Percentiles rank a stretch among this genome's conserved stretches.
These are phyloP conservation scores for Apophysomyces variabilis DNA, from an alignment of 371 early-diverging fungal species.

Conservation along the genomic window DNA sequence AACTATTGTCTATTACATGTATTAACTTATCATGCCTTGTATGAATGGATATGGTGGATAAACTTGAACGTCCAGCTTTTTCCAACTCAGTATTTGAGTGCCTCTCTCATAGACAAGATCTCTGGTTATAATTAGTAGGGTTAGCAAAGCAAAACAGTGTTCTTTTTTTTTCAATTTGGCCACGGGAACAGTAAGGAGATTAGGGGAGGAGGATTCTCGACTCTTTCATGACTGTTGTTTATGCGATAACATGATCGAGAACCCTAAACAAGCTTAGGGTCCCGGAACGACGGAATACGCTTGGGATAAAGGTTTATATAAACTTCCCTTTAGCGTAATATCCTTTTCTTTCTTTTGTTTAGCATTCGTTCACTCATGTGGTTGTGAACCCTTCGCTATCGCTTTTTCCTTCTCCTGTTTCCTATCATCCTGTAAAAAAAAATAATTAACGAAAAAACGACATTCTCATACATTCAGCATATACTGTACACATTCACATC, in stretches of 20 bases:
- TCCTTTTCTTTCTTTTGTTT: not conserved
- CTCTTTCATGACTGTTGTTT: conserved; percentile 9
- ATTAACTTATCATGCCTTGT: not conserved
- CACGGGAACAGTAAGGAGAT: conserved; percentile 30
- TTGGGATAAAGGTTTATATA: conserved; percentile 4
- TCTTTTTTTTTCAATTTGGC: not conserved
- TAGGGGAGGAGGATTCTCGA: conserved; percentile 20
- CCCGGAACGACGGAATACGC: conserved; percentile 11
- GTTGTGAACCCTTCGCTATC: conserved; percentile 5
- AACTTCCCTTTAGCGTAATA: not conserved
- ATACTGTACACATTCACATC: too few relatives aligned
- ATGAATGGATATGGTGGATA: not conserved
- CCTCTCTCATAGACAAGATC: not conserved
- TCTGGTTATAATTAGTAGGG: conserved; percentile 2
- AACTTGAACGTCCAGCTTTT: not conserved
- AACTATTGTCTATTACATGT: too few relatives aligned
- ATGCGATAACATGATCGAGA: conserved; percentile 17
- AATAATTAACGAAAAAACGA: not conserved
- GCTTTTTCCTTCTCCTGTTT: not conserved
- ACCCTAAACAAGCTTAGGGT: conserved; percentile 10
- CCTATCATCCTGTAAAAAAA: conserved; percentile 1
- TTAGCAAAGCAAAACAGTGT: conserved; percentile 1
- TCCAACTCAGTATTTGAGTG: not conserved
- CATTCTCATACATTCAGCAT: too few relatives aligned
- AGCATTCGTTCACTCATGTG: conserved; percentile 3